Evolutionary conservation across 1,284 basidiomycete species (phyloP).

Genomic region (Tausonia pullulans): DNA sequence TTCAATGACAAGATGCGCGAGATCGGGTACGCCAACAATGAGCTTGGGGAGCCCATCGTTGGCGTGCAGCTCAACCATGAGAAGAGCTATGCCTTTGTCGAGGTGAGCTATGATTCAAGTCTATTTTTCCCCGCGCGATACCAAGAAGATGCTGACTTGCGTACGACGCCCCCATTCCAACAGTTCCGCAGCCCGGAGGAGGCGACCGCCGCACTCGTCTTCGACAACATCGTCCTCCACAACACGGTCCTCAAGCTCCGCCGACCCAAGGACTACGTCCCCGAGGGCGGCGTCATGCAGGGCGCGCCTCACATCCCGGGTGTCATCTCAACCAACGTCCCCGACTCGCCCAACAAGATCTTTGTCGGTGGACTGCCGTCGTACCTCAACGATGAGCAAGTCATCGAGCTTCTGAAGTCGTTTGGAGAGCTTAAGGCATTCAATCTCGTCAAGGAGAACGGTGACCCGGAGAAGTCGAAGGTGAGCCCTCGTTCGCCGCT

Average conservation of each 20-base stretch:
- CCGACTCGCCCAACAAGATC: constrained; percentile 94
- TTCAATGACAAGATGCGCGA: constrained; percentile 95
- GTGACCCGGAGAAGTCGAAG: constrained; percentile 71
- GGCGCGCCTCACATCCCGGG: constrained; percentile 74
- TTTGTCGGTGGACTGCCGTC: constrained; percentile 93
- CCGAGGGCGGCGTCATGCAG: constrained; percentile 44
- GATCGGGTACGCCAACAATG: constrained; percentile 68
- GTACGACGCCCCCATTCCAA: constrained; percentile 4
- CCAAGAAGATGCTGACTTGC: background rate
- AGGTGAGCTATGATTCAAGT: constrained; percentile 45
- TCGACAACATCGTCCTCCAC: constrained; percentile 92
- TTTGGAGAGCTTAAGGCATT: constrained; percentile 97
- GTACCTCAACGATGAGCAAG: constrained; percentile 93
- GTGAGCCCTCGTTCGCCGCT: constrained; percentile 34
- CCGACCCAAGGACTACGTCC: constrained; percentile 87
- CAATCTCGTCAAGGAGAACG: constrained; percentile 92
- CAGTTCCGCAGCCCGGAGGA: constrained; percentile 96
- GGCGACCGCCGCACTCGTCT: constrained; percentile 88
- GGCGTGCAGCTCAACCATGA: constrained; percentile 93
- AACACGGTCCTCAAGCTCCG: constrained; percentile 87
- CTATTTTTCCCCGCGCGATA: background rate
- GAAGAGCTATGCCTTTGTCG: constrained; percentile 94
- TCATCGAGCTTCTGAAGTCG: constrained; percentile 90
- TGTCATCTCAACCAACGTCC: constrained; percentile 89
- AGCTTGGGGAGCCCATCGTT: constrained; percentile 78